Evolutionary conservation across 192 early-diverging fungal species (phyloP).

Genomic region (Phycomyces blakesleeanus): DNA sequence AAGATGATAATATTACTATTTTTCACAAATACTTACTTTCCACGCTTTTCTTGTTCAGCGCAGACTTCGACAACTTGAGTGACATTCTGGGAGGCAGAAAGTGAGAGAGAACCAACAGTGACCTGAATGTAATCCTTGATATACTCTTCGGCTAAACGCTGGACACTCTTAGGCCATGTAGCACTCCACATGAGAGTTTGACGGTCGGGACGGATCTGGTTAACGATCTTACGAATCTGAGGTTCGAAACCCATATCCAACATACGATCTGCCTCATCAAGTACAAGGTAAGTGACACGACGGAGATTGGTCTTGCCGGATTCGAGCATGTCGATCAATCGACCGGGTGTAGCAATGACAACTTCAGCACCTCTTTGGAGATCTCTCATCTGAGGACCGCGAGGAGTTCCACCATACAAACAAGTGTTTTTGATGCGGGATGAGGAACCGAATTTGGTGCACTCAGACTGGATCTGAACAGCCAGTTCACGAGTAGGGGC

Average conservation of each 20-base stretch:
- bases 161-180: conserved; percentile 97
- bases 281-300: conserved; percentile 93
- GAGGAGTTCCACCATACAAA: conserved; percentile 92
- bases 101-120: conserved; percentile 89
- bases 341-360: conserved; percentile 96
- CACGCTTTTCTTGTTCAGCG: conserved; percentile 80
- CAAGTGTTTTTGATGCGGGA: conserved; percentile 92
- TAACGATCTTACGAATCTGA: conserved; percentile 96
- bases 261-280: conserved; percentile 99
- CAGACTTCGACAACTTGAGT: conserved; percentile 90
- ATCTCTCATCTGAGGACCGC: conserved; percentile 87
- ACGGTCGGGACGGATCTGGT: conserved; percentile 94
- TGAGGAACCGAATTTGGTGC: conserved; percentile 85
- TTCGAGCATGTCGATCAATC: conserved; percentile 96
- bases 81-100: conserved; percentile 91
- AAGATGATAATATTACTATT: too few species aligned
- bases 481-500: conserved; percentile 97
- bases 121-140: conserved; percentile 94
- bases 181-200: conserved; percentile 99
- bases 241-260: conserved; percentile 99
- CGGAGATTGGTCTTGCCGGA: conserved; percentile 84
- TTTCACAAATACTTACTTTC: conserved; percentile 54
- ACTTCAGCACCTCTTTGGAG: conserved; percentile 82
- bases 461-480: conserved; percentile 94
- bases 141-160: conserved; percentile 87